These are phyloP conservation scores for Aspergillus neoniger DNA, from an alignment of 2,329 filamentous ascomycete species.

Conservation along the genomic window DNA sequence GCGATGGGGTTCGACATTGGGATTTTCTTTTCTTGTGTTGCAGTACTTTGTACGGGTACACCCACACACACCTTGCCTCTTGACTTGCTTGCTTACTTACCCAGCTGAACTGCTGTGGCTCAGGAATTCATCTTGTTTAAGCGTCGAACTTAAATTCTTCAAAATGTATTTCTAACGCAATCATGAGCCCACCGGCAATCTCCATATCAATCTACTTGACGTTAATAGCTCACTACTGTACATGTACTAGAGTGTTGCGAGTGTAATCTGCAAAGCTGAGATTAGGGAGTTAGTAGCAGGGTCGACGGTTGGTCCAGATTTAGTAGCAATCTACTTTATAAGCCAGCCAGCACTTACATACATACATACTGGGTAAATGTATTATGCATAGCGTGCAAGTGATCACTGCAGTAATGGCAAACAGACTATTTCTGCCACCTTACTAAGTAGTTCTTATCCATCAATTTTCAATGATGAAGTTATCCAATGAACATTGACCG, in stretches of 20 bases:
- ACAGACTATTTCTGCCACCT: not conserved
- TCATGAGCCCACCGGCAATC: not conserved
- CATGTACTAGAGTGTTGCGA: not conserved
- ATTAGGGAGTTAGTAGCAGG: not conserved
- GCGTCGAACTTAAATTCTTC: not conserved
- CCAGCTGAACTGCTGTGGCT: not conserved
- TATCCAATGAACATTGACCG: not conserved
- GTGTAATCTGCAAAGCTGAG: not conserved
- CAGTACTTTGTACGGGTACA: not conserved
- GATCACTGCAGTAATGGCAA: not conserved
- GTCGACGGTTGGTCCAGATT: not conserved
- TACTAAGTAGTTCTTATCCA: not conserved
- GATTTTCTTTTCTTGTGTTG: not conserved
- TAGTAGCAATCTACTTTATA: not conserved
- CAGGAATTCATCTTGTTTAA: not conserved
- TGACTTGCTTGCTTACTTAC: not conserved
- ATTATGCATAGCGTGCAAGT: not conserved
- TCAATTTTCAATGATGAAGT: not conserved
- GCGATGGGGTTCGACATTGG: conserved; percentile 1
- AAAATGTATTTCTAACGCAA: not conserved
- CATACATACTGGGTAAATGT: not conserved
- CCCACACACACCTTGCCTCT: not conserved
- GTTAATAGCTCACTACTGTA: not conserved
- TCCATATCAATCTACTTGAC: conserved; percentile 5
- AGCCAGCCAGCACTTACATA: not conserved